Base-by-base conservation (phyloP, 805 yeast genomes). In the Candida broadrunensis region DNA sequence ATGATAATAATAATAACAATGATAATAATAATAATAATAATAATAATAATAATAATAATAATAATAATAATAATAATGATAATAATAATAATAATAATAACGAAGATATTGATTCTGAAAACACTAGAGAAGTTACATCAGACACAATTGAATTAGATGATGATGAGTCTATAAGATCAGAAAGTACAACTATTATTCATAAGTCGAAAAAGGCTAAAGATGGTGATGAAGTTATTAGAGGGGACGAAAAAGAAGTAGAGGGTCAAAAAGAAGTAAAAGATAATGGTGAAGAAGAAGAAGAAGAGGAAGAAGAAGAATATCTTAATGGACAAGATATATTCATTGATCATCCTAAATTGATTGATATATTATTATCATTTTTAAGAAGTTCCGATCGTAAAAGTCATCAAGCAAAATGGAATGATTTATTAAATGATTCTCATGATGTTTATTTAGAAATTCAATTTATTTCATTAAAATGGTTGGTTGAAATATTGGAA, bases 361-460 rank as follows among this genome's bases (percentile, higher is more conserved):
- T 89, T 26, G 88, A 83, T 36, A 88, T 91, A 31, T 61, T 93
- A 36, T 78, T 91, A n/a, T 78, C 88, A 2, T 87, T 88, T 46
- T 69, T 93, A 38, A 87, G 86, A 46, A 79, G 83, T 2, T 73
- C 85, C 1, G 88, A 81, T 45, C 78, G 77, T 33, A 56, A 47
- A 12, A 50, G 35, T 19, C 43, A 38, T 14, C 49, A 49, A 13
- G 45, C 46, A 15, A 50, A 50, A 23, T 43, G 37, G 26, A 56
- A 53, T 31, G 68, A 63, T 29, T 51, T 63, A 19, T 44, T 62
- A 1, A 60, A 51, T 16, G 74, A 70, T 38, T 55, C 58, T 20
- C 73, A 67, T 41, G 74, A 69, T 20, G 54, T 65, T 4, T 57
- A 55, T 33, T 46, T 62, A 41, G 87, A 87, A 50, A 85, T 90